These are phyloP conservation scores for Kazachstania kunashirensis DNA, from an alignment of 805 yeast genomes.

Conservation along the genomic window DNA sequence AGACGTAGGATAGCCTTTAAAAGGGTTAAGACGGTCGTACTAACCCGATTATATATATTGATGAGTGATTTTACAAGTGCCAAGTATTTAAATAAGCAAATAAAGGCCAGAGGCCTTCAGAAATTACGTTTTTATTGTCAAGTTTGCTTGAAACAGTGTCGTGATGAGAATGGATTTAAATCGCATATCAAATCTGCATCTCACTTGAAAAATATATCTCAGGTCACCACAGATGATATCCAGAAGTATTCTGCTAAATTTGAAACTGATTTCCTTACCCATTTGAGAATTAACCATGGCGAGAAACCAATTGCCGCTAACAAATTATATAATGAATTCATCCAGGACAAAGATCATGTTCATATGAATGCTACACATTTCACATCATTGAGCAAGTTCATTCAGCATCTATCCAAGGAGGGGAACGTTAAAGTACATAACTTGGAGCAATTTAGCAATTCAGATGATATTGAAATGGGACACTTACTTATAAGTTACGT, in stretches of 20 bases:
- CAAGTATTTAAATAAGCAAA: conserved; percentile 60
- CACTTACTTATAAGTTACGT: conserved; percentile 42
- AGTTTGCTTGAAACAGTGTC: conserved; percentile 82
- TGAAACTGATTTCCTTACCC: conserved; percentile 50
- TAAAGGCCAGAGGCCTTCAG: conserved; percentile 79
- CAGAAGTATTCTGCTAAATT: conserved; percentile 54
- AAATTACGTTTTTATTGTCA: conserved; percentile 84
- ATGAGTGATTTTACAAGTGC: conserved; percentile 52
- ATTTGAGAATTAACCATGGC: conserved; percentile 65
- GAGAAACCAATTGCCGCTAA: conserved; percentile 73
- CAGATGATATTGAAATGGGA: conserved; percentile 29
- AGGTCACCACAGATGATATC: conserved; percentile 40
- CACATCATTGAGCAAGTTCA: conserved; percentile 58
- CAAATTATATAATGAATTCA: conserved; percentile 82
- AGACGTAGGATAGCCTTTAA: too few species aligned
- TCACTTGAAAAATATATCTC: conserved; percentile 52
- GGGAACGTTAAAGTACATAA: conserved; percentile 47
- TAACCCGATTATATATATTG: too few species aligned
- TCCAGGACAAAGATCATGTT: conserved; percentile 69
- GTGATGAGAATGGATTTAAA: conserved; percentile 92
- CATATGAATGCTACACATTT: conserved; percentile 89
- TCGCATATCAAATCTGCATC: conserved; percentile 79
- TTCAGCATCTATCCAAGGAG: conserved; percentile 46
- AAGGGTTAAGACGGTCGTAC: too few species aligned
- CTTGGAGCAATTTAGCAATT: conserved; percentile 29